A percentile compares a stretch with the other conserved stretches of the same genome.
Conservation (phyloP, 2,329 filamentous ascomycete species). For the Myriosclerotinia scirpicola region DNA sequence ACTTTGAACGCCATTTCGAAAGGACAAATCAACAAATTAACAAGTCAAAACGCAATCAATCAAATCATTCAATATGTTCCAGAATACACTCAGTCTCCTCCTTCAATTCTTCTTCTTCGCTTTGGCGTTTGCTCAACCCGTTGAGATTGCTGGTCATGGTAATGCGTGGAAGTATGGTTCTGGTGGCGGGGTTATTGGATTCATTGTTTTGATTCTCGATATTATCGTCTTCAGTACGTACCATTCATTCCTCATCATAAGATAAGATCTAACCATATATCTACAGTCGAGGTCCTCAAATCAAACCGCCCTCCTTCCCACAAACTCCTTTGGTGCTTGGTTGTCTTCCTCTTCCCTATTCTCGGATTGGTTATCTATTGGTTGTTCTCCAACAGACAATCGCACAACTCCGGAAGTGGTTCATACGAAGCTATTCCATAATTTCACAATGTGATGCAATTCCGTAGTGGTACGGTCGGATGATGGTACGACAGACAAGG, state of each 20-base stretch:
- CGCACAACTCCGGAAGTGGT: conserved; percentile 50
- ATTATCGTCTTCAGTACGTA: conserved; percentile 62
- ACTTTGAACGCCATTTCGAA: not conserved
- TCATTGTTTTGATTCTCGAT: conserved; percentile 61
- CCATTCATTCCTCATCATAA: not conserved
- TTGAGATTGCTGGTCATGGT: conserved; percentile 43
- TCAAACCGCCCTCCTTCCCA: conserved; percentile 57
- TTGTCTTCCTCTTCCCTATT: conserved; percentile 65
- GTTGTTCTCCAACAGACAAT: conserved; percentile 61
- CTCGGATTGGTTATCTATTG: conserved; percentile 62
- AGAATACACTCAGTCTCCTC: conserved; percentile 43
- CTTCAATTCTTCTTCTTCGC: conserved; percentile 55
- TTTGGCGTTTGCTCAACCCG: conserved; percentile 47
- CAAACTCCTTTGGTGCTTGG: conserved; percentile 62
- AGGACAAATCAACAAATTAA: not conserved
- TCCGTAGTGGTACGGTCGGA: not conserved
- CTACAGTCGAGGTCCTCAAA: conserved; percentile 61
- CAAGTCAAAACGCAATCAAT: no score
- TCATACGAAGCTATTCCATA: conserved; percentile 52
- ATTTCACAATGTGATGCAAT: not conserved
- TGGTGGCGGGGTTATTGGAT: conserved; percentile 60
- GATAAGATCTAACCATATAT: conserved; percentile 11
- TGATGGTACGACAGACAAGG: not conserved
- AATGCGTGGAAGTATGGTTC: conserved; percentile 59
- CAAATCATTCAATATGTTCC: conserved; percentile 24